Evolutionary conservation across 768 basidiomycete genomes (phyloP), one percentile per base, ranked within the genome.

Genomic region (Podaxis carcinomalis): DNA sequence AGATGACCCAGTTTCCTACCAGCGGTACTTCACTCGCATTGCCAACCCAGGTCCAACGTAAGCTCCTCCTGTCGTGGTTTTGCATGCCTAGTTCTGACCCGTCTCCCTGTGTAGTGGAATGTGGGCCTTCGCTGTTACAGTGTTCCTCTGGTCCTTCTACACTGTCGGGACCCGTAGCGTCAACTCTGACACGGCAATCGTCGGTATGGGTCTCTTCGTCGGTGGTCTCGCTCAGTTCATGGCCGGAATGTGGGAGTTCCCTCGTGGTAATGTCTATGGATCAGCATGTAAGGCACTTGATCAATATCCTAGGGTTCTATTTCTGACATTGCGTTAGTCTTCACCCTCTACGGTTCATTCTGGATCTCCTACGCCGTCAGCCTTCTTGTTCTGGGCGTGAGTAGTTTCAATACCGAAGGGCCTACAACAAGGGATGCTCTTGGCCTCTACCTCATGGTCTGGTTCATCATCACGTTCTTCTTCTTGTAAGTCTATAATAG

Each of bases 141-240:
- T 82, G 0, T 74, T 86, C 67, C 77, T 86, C 58, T 74, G 85
- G n/a, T 85, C 85, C 4, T 62, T 86, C 54, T 81, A 77, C 75
- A 82, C 80, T 60, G 74, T 78, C 21, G 69, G 74, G 11, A 76
- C 77, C 0, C 77, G 80, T 35, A 62, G 69, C 14, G 67, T 84
- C 47, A 53, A 61, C 19, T 67, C 63, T 1, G 77, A 80, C 49
- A 83, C 83, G 56, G 76, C 79, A 16, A 76, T 86, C 39, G 74
- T 86, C 36, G 88, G 86, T 51, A 84, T 89, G 83, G 83, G 85
- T 4, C 66, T 85, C 61, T 83, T 80, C 64, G 77, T 79, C 59
- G 87, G 87, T n/a, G 87, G 88, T 61, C 80, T 88, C 10, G 80
- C 74, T 32, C 86, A 88, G 65, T 73, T 89, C 62, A 68, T 88